Conservation (phyloP, 2,329 filamentous ascomycete genomes). For the Neospermospora avenae region DNA sequence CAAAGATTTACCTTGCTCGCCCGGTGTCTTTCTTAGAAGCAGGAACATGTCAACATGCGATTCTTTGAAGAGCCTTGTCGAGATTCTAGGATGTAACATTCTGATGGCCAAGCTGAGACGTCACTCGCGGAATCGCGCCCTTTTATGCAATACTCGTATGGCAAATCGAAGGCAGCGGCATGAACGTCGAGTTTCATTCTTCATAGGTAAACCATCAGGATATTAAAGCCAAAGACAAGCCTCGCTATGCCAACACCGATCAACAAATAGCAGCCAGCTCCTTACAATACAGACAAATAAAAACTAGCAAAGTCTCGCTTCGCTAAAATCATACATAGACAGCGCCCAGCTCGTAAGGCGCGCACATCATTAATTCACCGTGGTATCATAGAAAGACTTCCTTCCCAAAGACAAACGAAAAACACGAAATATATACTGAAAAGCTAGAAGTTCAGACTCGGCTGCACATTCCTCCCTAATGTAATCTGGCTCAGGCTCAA, state of each 20-base stretch:
- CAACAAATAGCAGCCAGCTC: neutral
- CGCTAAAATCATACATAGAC: constrained; percentile 3
- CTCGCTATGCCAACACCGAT: constrained; percentile 1
- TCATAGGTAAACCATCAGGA: neutral
- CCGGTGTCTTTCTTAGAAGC: too few relatives aligned
- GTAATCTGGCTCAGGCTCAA: constrained; percentile 63
- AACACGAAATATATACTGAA: neutral
- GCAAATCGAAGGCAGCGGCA: neutral
- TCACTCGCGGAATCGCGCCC: too few relatives aligned
- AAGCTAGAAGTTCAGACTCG: neutral
- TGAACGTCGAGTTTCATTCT: neutral
- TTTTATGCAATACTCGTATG: too few relatives aligned
- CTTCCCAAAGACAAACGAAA: constrained; percentile 5
- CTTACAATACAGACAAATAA: neutral
- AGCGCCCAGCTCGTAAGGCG: neutral
- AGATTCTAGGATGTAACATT: too few relatives aligned
- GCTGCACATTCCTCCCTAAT: constrained; percentile 30
- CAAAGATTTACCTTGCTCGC: too few relatives aligned
- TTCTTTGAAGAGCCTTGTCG: too few relatives aligned
- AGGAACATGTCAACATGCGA: too few relatives aligned
- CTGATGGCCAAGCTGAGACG: too few relatives aligned
- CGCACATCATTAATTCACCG: neutral
- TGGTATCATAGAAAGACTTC: constrained; percentile 2
- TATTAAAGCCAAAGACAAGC: neutral
- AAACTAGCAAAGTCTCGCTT: constrained; percentile 1